Evolutionary conservation across 768 basidiomycete species (phyloP), one percentile per base, ranked within the genome.

Genomic region (Infundibulicybe gibba): DNA sequence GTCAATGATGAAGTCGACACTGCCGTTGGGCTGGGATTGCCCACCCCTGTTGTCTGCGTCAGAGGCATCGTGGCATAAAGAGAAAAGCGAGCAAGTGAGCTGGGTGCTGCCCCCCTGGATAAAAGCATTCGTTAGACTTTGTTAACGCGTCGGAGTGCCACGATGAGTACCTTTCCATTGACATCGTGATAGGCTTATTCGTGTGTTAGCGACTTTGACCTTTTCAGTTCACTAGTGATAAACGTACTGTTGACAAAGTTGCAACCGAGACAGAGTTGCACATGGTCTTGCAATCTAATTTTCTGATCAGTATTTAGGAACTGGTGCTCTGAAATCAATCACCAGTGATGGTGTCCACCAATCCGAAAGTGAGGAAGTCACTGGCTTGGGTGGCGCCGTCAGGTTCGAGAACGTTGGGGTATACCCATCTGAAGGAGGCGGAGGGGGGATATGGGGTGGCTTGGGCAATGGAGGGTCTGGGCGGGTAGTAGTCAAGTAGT

Each of bases 311-410:
- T 25, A 25, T 25, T 8, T 25, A 8, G 8, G 8, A 25, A 25
- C 25, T 8, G 25, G 3, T 25, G 25, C 8, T 25, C 25, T 8
- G 15, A 2, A 37, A 43, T 21, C 4, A n/a, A 52, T 44, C 54
- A 72, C 74, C 63, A 47, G 56, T 61, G 46, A 73, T 59, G n/a
- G 69, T 71, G 41, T 71, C 70, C 17, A 76, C 74, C 17, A 76
- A 58, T 43, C 74, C 74, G 48, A 61, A 76, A 14, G 74, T 74
- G 53, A 66, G 35, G 53, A 68, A 76, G 44, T 68, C 71, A 43
- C 43, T 49, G n/a, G 68, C 72, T 51, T 76, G 66, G 19, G 68
- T 69, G 21, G 74, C 74, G 10, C 69, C 5, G 67, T 69, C 25
- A 70, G 60, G 54, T 71, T 69, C 42, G 49, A 54, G 59, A 74